Evolutionary conservation across 108 stramenopile species (phyloP), one percentile per base, ranked within the genome.

Genomic region (Schizochytrium sp.): DNA sequence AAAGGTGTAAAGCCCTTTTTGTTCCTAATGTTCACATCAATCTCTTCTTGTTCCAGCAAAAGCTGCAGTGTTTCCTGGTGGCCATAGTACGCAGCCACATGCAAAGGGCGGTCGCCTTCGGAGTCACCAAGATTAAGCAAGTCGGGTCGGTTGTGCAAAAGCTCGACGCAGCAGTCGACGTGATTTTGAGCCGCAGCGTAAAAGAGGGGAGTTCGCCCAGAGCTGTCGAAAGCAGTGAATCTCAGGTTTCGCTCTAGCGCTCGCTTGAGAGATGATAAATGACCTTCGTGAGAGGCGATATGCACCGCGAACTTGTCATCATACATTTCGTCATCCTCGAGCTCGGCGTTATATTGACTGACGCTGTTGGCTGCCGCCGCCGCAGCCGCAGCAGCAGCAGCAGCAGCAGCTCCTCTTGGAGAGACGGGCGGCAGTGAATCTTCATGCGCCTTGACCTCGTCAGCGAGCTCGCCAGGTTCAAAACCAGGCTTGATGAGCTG

Each of bases 161-260:
- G 76, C 45, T 53, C 51, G 6, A 16, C 76, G 25, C 45, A 47
- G 28, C 76, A 83, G 10, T 83, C 76, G 14, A 83, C 76, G 51
- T 69, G 63, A 18, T 83, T 83, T 12, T 83, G 48, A 8, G 76
- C 76, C 45, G 76, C 76, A 45, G 76, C 76, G 76, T 83, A 83
- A 23, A 53, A 83, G 48, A 83, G 76, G 8, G 76, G 76, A 6
- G 76, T 83, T 1, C 76, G 19, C 51, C 45, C 51, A 1, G 76
- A 83, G 45, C 25, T 53, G 4, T 83, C 76, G 28, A 53, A 83
- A 6, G 76, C 48, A 53, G 45, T 47, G 51, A 83, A 83, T 16
- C 51, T 47, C n/a, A 47, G 28, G 51, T 83, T 83, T 6, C 12
- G n/a, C 23, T 83, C 18, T 0, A 83, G n/a, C 48, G 76, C 76